phyloP scores from a whole-genome alignment of 2,329 filamentous ascomycete genomes.

The Ophiostoma populinum region DNA sequence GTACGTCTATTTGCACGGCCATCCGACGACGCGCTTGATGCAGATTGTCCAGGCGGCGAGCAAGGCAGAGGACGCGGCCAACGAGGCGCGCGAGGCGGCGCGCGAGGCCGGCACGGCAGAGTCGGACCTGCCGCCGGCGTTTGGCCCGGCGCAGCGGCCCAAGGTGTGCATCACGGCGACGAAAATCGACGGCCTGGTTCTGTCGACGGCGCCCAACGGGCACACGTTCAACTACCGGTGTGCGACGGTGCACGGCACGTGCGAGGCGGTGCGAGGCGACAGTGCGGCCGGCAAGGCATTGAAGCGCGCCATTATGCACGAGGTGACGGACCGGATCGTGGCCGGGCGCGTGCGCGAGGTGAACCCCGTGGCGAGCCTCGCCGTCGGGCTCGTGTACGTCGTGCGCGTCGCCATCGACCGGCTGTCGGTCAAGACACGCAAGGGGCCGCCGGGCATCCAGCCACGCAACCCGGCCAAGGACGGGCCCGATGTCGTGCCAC shows the following conservation, averaged over 20 bases:
- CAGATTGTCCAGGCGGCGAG: constrained; percentile 9
- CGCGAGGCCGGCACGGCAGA: too few relatives aligned
- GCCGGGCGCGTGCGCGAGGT: constrained; percentile 8
- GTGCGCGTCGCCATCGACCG: constrained; percentile 9
- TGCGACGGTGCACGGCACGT: constrained; percentile 10
- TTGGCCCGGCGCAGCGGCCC: background rate
- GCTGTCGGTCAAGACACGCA: constrained; percentile 10
- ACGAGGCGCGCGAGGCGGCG: too few relatives aligned
- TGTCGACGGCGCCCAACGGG: constrained; percentile 10
- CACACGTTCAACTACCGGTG: constrained; percentile 12
- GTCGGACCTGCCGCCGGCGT: too few relatives aligned
- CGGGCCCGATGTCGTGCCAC: constrained; percentile 6
- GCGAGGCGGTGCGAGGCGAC: constrained; percentile 6
- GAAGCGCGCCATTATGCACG: constrained; percentile 8
- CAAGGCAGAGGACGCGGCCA: constrained; percentile 2
- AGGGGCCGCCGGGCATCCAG: constrained; percentile 9
- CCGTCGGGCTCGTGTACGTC: constrained; percentile 9
- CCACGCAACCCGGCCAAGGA: constrained; percentile 8
- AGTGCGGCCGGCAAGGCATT: background rate
- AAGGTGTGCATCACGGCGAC: constrained; percentile 11
- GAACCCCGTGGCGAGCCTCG: constrained; percentile 10
- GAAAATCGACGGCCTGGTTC: constrained; percentile 10
- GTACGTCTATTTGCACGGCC: constrained; percentile 10
- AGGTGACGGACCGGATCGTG: constrained; percentile 10
- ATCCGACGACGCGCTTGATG: constrained; percentile 10